Evolutionary conservation across 176 grass and related monocot species (phyloP).

Genomic region (Rhynchospora tenuis): DNA sequence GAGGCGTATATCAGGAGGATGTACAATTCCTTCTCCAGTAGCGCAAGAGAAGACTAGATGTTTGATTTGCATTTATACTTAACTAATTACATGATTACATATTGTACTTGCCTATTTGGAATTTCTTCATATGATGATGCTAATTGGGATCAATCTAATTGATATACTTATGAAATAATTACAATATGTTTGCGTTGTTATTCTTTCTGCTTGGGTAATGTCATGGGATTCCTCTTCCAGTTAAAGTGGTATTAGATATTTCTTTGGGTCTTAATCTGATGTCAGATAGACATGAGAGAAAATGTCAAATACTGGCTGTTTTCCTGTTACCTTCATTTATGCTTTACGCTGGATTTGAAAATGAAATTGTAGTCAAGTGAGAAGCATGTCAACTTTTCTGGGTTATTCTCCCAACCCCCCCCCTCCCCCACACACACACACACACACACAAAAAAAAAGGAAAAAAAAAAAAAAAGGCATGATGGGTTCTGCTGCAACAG

Average conservation of each 20-base stretch:
- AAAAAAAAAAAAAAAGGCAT: too few species aligned
- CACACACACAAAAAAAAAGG: too few species aligned
- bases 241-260: not conserved
- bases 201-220: not conserved
- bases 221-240: not conserved
- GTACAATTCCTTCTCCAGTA: not conserved
- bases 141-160: not conserved
- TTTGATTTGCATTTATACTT: not conserved
- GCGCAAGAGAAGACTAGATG: not conserved
- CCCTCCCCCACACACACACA: too few species aligned
- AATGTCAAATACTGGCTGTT: too few species aligned
- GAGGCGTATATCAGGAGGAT: slow-evolving; percentile 16
- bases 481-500: too few species aligned
- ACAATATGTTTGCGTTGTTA: not conserved
- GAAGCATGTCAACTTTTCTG: too few species aligned
- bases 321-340: too few species aligned
- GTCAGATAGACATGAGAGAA: too few species aligned
- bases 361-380: too few species aligned
- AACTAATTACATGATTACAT: not conserved
- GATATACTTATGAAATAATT: not conserved
- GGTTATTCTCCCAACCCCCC: too few species aligned
- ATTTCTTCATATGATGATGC: not conserved
- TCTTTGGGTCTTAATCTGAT: not conserved
- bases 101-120: not conserved
- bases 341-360: too few species aligned